Evolutionary conservation across 2,329 filamentous ascomycete species (phyloP).

Genomic region (Fusarium sp.): DNA sequence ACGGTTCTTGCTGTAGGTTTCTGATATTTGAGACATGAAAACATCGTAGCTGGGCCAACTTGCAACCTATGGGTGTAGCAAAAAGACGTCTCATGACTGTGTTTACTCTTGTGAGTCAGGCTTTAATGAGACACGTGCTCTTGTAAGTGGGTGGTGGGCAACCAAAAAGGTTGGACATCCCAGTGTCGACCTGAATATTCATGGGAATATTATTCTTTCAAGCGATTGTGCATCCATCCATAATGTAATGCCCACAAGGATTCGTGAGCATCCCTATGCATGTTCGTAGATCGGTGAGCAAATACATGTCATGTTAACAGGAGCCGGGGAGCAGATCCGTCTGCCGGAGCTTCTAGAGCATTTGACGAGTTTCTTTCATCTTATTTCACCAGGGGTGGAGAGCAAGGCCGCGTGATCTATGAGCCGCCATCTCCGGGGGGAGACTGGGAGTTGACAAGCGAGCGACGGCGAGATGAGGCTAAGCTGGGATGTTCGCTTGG

Average conservation of each 20-base stretch:
- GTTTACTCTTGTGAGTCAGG: slow-evolving; percentile 15
- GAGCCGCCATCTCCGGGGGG: slow-evolving; percentile 46
- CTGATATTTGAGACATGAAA: slow-evolving; percentile 20
- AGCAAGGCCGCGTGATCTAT: slow-evolving; percentile 40
- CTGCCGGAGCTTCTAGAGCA: slow-evolving; percentile 38
- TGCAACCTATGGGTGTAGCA: slow-evolving; percentile 31
- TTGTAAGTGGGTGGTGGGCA: slow-evolving; percentile 26
- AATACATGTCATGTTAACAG: slow-evolving; percentile 5
- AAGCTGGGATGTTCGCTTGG: slow-evolving; percentile 30
- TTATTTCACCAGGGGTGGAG: slow-evolving; percentile 36
- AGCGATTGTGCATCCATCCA: slow-evolving; percentile 13
- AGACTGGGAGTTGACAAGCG: slow-evolving; percentile 17
- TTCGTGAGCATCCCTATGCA: slow-evolving; percentile 4
- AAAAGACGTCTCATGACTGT: slow-evolving; percentile 33
- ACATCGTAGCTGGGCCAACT: slow-evolving; percentile 28
- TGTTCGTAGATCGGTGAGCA: slow-evolving; percentile 17
- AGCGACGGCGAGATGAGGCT: slow-evolving; percentile 40
- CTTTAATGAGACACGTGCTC: slow-evolving; percentile 36
- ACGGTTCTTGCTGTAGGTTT: slow-evolving; percentile 10
- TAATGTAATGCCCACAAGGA: slow-evolving; percentile 8
- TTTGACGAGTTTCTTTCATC: slow-evolving; percentile 36
- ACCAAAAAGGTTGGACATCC: slow-evolving; percentile 1
- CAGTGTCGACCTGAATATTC: not conserved
- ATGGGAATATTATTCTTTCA: not conserved
- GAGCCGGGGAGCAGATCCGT: slow-evolving; percentile 34